phyloP scores from a whole-genome alignment of 176 grass and related monocot species.

The Secale cereale region DNA sequence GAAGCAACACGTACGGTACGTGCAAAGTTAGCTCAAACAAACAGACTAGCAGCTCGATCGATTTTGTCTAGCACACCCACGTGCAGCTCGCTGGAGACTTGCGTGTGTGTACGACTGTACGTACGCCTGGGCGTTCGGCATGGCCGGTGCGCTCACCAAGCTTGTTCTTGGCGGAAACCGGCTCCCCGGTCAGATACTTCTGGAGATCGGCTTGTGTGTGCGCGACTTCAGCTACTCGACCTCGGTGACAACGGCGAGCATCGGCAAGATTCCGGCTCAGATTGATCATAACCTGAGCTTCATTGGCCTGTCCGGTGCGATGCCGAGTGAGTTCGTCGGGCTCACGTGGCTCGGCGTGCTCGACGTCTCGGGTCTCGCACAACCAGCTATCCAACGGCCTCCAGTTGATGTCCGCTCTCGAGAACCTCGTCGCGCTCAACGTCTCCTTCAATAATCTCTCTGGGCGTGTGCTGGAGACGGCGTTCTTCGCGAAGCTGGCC shows the following conservation, averaged over 20 bases:
- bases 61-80: too few species aligned
- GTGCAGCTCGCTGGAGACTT: conserved; percentile 37
- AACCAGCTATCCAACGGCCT: conserved; percentile 49
- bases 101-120: too few species aligned
- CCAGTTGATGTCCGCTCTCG: conserved; percentile 37
- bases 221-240: conserved; percentile 61
- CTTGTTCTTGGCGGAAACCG: conserved; percentile 57
- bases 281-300: conserved; percentile 65
- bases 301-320: conserved; percentile 54
- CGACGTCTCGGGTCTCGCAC: conserved; percentile 58
- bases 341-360: conserved; percentile 44
- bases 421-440: conserved; percentile 60
- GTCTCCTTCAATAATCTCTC: conserved; percentile 60
- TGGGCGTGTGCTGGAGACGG: conserved; percentile 47
- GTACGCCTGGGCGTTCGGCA: conserved; percentile 16
- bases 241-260: conserved; percentile 39
- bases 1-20: too few species aligned
- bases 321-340: conserved; percentile 51
- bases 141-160: conserved; percentile 61
- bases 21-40: too few species aligned
- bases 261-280: conserved; percentile 65
- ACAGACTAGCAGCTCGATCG: too few species aligned
- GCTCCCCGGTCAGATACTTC: conserved; percentile 48
- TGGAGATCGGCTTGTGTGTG: conserved; percentile 63
- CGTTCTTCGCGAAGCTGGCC: conserved; percentile 80